Conservation (phyloP, 805 yeast genomes). For the Wickerhamiella vanderwaltii region DNA sequence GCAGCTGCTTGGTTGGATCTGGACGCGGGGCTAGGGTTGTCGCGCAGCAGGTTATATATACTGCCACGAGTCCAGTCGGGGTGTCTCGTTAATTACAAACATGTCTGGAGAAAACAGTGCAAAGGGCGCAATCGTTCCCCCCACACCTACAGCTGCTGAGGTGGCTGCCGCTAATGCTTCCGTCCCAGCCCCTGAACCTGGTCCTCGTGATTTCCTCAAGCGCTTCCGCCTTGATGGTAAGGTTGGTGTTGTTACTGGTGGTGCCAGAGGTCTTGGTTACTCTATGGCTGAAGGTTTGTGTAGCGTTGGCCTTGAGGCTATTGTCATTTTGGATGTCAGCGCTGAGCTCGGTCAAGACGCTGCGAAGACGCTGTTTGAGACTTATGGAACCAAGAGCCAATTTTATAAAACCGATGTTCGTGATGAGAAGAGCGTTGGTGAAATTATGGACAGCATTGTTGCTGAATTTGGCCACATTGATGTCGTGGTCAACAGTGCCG, state of each 20-base stretch:
- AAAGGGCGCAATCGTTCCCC: conserved; percentile 30
- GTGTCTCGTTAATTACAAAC: no score
- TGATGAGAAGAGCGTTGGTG: conserved; percentile 37
- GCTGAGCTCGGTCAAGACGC: conserved; percentile 52
- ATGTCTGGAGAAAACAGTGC: conserved; percentile 21
- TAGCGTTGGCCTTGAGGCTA: conserved; percentile 42
- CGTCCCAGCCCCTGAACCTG: conserved; percentile 25
- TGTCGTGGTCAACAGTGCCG: conserved; percentile 51
- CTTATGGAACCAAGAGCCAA: conserved; percentile 45
- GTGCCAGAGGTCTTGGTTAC: conserved; percentile 55
- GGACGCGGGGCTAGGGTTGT: no score
- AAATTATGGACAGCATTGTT: conserved; percentile 40
- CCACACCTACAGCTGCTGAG: conserved; percentile 30
- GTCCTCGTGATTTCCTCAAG: conserved; percentile 29
- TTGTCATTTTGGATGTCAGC: conserved; percentile 43
- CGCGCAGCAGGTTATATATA: no score
- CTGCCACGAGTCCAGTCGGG: no score
- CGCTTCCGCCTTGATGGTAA: conserved; percentile 49
- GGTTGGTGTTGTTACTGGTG: conserved; percentile 54
- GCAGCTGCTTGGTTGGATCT: no score
- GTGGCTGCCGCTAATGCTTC: conserved; percentile 29
- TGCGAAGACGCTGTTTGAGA: conserved; percentile 40
- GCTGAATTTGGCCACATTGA: conserved; percentile 44
- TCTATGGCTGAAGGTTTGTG: conserved; percentile 50
- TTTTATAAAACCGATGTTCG: conserved; percentile 55